Evolutionary conservation across 2,329 filamentous ascomycete species (phyloP).

Genomic region (Leptographium lundbergii): DNA sequence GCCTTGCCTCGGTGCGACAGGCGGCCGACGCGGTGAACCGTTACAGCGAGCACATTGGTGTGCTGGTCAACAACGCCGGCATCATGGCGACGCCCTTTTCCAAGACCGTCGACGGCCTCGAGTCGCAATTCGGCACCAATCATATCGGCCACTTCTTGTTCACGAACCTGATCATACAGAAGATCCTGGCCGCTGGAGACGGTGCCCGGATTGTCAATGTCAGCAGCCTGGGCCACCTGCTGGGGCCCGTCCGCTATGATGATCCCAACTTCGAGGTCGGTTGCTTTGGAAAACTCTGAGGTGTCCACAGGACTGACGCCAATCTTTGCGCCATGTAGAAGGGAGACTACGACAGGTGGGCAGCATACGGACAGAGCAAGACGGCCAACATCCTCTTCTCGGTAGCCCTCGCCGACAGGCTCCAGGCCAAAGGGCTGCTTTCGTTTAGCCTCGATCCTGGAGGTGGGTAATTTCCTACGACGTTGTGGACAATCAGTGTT

Average conservation of each 20-base stretch:
- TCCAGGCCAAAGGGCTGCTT: background rate
- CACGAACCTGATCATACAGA: slow-evolving; percentile 32
- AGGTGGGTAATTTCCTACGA: background rate
- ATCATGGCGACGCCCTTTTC: slow-evolving; percentile 24
- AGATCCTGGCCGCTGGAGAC: slow-evolving; percentile 18
- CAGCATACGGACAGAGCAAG: slow-evolving; percentile 18
- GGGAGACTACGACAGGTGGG: slow-evolving; percentile 14
- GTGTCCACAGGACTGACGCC: background rate
- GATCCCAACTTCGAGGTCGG: slow-evolving; percentile 14
- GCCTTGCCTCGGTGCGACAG: slow-evolving; percentile 21
- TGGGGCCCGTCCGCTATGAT: background rate
- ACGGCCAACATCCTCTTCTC: slow-evolving; percentile 18
- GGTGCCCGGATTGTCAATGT: slow-evolving; percentile 8
- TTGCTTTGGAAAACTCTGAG: background rate
- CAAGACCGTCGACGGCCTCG: slow-evolving; percentile 26
- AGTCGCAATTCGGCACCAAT: slow-evolving; percentile 33
- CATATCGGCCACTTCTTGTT: slow-evolving; percentile 37
- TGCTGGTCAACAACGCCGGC: slow-evolving; percentile 33
- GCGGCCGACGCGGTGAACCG: slow-evolving; percentile 21
- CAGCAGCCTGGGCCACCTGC: slow-evolving; percentile 1
- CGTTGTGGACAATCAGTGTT: background rate
- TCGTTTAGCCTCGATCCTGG: slow-evolving; percentile 8
- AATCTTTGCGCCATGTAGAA: slow-evolving; percentile 10
- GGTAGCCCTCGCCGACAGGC: slow-evolving; percentile 5
- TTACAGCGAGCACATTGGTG: slow-evolving; percentile 21